Evolutionary conservation across 768 basidiomycete genomes (phyloP).

Genomic region (Sporobolomyces phaffii): DNA sequence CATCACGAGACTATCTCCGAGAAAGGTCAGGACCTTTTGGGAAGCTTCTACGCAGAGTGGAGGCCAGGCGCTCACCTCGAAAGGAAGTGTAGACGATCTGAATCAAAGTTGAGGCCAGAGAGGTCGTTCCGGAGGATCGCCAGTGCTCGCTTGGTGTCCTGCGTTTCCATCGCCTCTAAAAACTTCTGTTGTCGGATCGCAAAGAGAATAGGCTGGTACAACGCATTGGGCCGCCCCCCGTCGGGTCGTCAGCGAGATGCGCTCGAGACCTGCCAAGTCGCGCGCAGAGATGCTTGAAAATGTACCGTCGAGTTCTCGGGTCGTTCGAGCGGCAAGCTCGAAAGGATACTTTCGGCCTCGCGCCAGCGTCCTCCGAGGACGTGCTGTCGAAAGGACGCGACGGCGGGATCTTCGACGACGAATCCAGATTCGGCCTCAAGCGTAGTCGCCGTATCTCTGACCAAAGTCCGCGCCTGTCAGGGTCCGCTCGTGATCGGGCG

Average conservation of each 20-base stretch:
- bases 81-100: slow-evolving; percentile 74
- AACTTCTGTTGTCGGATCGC: slow-evolving; percentile 93
- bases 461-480: too few species aligned
- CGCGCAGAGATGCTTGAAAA: neutral
- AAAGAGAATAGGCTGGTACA: slow-evolving; percentile 54
- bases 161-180: slow-evolving; percentile 78
- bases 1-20: slow-evolving; percentile 96
- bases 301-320: slow-evolving; percentile 12
- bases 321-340: slow-evolving; percentile 40
- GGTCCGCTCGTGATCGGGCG: neutral
- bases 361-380: slow-evolving; percentile 48
- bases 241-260: too few species aligned
- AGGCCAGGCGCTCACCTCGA: too few species aligned
- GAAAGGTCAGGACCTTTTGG: too few species aligned
- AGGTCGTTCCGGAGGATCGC: slow-evolving; percentile 80
- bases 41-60: too few species aligned
- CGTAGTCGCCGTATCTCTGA: slow-evolving; percentile 46
- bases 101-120: slow-evolving; percentile 69
- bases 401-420: slow-evolving; percentile 43
- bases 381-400: slow-evolving; percentile 45
- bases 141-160: slow-evolving; percentile 71
- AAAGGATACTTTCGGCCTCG: slow-evolving; percentile 41
- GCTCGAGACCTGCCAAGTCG: too few species aligned
- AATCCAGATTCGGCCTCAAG: slow-evolving; percentile 50
- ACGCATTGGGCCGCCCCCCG: too few species aligned